phyloP scores from a whole-genome alignment of 441 rosid genomes.

The Melastoma candidum region DNA sequence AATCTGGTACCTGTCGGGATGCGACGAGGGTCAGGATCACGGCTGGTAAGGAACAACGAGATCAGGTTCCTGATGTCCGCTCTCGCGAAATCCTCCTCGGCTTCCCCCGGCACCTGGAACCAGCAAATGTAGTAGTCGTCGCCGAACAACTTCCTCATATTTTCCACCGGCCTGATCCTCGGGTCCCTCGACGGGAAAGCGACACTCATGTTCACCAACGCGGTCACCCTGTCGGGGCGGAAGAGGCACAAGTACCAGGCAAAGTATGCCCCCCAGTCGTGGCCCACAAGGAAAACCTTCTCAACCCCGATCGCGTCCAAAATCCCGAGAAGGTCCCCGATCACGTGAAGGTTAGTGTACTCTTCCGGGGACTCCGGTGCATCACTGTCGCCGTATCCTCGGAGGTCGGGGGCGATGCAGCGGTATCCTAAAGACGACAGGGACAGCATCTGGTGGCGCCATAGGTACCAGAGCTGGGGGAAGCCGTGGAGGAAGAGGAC shows the following conservation, averaged over 20 bases:
- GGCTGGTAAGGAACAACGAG: slow-evolving; percentile 55
- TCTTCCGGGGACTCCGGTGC: slow-evolving; percentile 32
- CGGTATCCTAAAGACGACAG: slow-evolving; percentile 62
- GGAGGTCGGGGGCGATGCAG: slow-evolving; percentile 65
- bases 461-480: slow-evolving; percentile 74
- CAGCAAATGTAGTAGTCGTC: no score
- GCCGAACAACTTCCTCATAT: no score
- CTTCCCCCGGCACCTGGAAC: slow-evolving; percentile 59
- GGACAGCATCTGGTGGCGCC: slow-evolving; percentile 67
- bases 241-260: no score
- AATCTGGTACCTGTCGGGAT: slow-evolving; percentile 61
- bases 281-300: no score
- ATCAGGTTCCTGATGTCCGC: slow-evolving; percentile 46
- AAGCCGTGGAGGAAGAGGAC: slow-evolving; percentile 69
- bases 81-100: slow-evolving; percentile 58
- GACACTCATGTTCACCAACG: no score
- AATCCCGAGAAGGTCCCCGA: slow-evolving; percentile 44
- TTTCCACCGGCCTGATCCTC: no score
- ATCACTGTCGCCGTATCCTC: slow-evolving; percentile 73
- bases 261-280: no score
- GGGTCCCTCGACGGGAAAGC: no score
- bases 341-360: slow-evolving; percentile 40
- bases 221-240: no score
- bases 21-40: slow-evolving; percentile 33
- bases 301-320: no score